Conservation (phyloP, 257 asterid genomes). For the Solanum chilense region DNA sequence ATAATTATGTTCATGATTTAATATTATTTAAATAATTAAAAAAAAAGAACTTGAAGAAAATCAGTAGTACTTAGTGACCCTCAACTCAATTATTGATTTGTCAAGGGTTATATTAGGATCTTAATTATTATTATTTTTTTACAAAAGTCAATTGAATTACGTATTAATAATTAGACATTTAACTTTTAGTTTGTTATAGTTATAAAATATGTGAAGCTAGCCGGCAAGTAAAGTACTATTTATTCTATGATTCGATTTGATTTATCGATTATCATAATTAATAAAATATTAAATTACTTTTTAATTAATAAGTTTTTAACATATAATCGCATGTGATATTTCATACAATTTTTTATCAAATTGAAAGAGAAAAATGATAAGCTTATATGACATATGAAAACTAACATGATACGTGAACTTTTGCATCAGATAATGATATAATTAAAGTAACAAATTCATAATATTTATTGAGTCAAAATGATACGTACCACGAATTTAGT, state of each 20-base stretch:
- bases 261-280: not conserved
- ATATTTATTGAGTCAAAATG: not conserved
- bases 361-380: not conserved
- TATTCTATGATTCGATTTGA: not conserved
- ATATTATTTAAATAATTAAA: not conserved
- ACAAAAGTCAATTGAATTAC: not conserved
- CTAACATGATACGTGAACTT: not conserved
- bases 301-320: not conserved
- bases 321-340: not conserved
- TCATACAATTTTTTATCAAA: fast-evolving
- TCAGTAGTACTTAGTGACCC: not conserved
- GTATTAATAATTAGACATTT: not conserved
- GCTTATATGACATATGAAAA: not conserved
- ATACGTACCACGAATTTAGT: not conserved
- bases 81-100: not conserved
- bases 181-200: not conserved
- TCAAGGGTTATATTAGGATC: not conserved
- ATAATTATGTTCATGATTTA: not conserved
- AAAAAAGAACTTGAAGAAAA: not conserved
- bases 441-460: not conserved
- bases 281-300: not conserved
- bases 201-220: not conserved
- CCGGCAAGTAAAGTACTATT: not conserved
- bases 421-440: fast-evolving
- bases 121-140: not conserved